Evolutionary conservation across 805 yeast genomes (phyloP), one percentile per base, ranked within the genome.

Genomic region (Yarrowia hollandica): DNA sequence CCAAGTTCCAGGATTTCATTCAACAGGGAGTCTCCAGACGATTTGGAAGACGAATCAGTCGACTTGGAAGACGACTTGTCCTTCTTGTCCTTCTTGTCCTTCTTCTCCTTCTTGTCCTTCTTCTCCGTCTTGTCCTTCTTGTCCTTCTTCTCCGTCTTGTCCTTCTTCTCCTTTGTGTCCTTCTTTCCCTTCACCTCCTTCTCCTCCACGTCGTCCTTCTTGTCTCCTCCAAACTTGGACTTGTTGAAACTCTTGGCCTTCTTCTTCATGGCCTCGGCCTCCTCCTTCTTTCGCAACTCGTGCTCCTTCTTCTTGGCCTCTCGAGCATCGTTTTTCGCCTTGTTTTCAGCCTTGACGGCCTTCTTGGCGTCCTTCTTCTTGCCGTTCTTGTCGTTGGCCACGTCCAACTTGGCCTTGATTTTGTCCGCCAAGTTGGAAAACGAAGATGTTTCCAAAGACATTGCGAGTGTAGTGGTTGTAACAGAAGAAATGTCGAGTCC

Each of bases 1-100:
- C 97, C 97, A 25, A 91, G 73, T 19, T 46, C 39, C 50, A 61
- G 64, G 25, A 64, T 39, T 28, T 61, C 63, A 5, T 60, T 23
- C 39, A 60, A 25, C 15, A 57, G 25, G 12, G 30, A 56, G 9
- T 48, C 56, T 12, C 23, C 25, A n/a, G n/a, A n/a, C n/a, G n/a
- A n/a, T n/a, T n/a, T n/a, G n/a, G n/a, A n/a, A n/a, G n/a, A n/a
- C n/a, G n/a, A n/a, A n/a, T n/a, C n/a, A n/a, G n/a, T n/a, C n/a
- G n/a, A n/a, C n/a, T n/a, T n/a, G n/a, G n/a, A n/a, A n/a, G n/a
- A n/a, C n/a, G n/a, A n/a, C n/a, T n/a, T n/a, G n/a, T n/a, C n/a
- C n/a, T n/a, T n/a, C 16, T 31, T 30, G 21, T 14, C 14, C 2
- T 23, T 16, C 31, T 46, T 31, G 23, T 33, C 31, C n/a, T 33